phyloP scores from a whole-genome alignment of 139 green algal genomes.

The Eudorina sp. region DNA sequence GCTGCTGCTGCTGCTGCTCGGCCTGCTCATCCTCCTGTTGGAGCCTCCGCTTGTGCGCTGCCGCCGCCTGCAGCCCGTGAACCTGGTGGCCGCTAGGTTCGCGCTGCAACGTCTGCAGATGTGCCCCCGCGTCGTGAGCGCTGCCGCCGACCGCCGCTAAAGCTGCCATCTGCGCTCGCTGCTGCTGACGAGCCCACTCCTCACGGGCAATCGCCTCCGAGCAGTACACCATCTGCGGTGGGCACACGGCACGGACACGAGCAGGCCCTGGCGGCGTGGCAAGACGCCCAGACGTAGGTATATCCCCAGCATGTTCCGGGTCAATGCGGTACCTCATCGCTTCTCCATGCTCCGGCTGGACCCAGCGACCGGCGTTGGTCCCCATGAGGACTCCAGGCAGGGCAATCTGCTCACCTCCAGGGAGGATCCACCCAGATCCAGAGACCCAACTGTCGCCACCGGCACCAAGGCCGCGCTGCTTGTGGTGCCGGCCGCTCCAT shows the following conservation, averaged over 20 bases:
- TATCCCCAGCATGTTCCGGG: too few species aligned
- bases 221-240: slow-evolving; percentile 24
- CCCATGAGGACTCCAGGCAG: too few species aligned
- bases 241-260: neutral
- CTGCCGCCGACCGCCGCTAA: neutral
- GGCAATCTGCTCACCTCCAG: slow-evolving; percentile 71
- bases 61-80: neutral
- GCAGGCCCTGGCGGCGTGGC: too few species aligned
- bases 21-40: too few species aligned
- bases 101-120: neutral
- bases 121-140: neutral
- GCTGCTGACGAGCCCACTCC: neutral
- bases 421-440: slow-evolving; percentile 88
- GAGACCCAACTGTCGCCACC: slow-evolving; percentile 52
- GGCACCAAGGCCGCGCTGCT: neutral
- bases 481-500: neutral
- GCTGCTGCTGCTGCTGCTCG: neutral
- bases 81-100: too few species aligned
- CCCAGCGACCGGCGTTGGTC: too few species aligned
- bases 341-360: too few species aligned
- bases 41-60: neutral
- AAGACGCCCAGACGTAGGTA: too few species aligned
- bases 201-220: neutral
- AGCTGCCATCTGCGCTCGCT: neutral
- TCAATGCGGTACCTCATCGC: too few species aligned